Evolutionary conservation across 2,329 filamentous ascomycete species (phyloP), one percentile per base, ranked within the genome.

Genomic region (Colletotrichum sp.): DNA sequence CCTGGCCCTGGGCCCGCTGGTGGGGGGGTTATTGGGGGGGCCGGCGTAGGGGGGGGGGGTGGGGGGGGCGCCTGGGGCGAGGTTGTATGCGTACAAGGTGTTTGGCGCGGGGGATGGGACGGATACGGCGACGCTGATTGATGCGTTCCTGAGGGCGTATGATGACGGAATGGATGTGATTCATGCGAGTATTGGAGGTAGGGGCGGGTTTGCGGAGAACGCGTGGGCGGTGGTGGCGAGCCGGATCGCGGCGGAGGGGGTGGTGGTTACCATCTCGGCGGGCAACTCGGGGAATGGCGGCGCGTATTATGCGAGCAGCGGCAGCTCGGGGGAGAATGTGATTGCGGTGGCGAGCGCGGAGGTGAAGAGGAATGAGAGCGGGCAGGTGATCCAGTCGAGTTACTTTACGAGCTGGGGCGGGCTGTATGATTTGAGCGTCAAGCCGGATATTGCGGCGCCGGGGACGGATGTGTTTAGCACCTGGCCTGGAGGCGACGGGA

Each of bases 361-460:
- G 44, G 77, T 76, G 13, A 76, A 39, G 69, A 55, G 73, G 5
- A 66, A 68, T 6, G 52, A 39, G 13, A 18, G 36, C 32, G 64
- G 15, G 3, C 39, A 64, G 12, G 32, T 66, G 8, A 12, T 72
- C 1, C 69, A 81, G 39, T 79, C 87, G 32, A 84, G 81, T 71
- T 80, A 78, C 2, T 88, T 83, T 75, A 86, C 84, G 16, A 83
- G 83, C 30, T 89, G 87, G 87, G 87, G 74, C 65, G 71, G 74
- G 16, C 8, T 76, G 30, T 76, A 75, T 18, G 74, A 76, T 15
- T 80, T 87, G 9, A 81, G 83, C 34, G 80, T 87, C 68, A 87
- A 87, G 79, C 86, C 87, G 9, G 84, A 89, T 63, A 78, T 89
- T 62, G 83, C 84, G 12, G 84, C 86, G 0, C 87, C 87, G 4